phyloP scores from a whole-genome alignment of 345 rosid genomes.

The Dipteronia dyeriana region DNA sequence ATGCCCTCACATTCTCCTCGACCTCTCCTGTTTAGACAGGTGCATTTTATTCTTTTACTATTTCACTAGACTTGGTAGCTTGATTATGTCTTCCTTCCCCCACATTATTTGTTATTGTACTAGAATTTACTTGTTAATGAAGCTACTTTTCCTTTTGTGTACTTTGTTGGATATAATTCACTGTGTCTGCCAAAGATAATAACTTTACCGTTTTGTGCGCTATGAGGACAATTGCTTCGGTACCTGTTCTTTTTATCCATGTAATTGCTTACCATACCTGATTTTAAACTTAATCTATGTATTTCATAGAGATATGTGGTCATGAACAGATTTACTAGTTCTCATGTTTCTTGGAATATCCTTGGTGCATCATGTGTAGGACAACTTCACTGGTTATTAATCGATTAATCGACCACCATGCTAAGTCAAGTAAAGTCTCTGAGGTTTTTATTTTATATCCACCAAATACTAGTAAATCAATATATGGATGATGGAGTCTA shows the following conservation, averaged over 20 bases:
- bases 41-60: slow-evolving; percentile 21
- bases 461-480: background rate
- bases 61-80: slow-evolving; percentile 12
- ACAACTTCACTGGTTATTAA: background rate
- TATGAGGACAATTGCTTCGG: background rate
- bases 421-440: background rate
- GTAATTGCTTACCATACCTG: background rate
- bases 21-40: slow-evolving; percentile 22
- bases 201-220: background rate
- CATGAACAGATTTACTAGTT: background rate
- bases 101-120: slow-evolving; percentile 6
- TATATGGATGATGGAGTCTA: background rate
- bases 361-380: background rate
- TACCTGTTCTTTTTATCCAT: background rate
- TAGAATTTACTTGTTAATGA: background rate
- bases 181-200: background rate
- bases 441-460: background rate
- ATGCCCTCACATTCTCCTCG: slow-evolving; percentile 22
- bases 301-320: background rate
- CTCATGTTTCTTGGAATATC: background rate
- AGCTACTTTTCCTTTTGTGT: slow-evolving; percentile 5
- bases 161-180: background rate
- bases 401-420: background rate
- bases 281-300: background rate
- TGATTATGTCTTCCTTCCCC: background rate